phyloP scores from a whole-genome alignment of 176 grass and related monocot genomes.

The Thinopyrum elongatum region DNA sequence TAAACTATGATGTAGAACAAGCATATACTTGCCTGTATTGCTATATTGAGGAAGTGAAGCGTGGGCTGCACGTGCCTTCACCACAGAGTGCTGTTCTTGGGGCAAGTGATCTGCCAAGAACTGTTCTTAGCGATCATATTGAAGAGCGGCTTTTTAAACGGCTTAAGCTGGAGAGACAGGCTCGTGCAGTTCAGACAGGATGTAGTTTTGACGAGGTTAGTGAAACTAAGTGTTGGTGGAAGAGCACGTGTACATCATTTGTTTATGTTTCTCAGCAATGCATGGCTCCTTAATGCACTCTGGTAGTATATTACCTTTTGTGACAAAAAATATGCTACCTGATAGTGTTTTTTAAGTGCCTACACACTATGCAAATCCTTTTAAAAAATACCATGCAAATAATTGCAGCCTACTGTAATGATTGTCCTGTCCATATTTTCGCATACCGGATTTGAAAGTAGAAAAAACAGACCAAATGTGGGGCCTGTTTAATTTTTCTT shows the following conservation, averaged over 20 bases:
- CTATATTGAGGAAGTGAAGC: conserved; percentile 76
- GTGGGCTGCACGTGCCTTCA: conserved; percentile 75
- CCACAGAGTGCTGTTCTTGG: conserved; percentile 96
- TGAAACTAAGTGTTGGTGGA: conserved; percentile 15
- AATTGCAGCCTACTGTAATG: neutral
- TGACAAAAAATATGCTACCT: neutral
- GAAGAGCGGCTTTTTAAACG: conserved; percentile 81
- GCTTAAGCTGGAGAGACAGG: conserved; percentile 81
- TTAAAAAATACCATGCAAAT: neutral
- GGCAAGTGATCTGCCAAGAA: conserved; percentile 94
- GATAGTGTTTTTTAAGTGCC: neutral
- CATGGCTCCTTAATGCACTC: neutral
- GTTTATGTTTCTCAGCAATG: neutral
- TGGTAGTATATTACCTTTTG: neutral
- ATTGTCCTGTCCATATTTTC: neutral
- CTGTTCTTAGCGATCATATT: conserved; percentile 91
- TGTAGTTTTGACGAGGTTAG: conserved; percentile 81
- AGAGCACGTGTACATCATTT: neutral
- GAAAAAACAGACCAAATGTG: neutral
- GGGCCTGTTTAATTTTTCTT: neutral
- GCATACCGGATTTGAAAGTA: too few relatives aligned
- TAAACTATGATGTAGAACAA: conserved; percentile 87
- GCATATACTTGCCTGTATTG: conserved; percentile 97
- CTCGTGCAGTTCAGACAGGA: conserved; percentile 48
- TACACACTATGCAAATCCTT: neutral